These are phyloP conservation scores for Pseudogymnoascus sp. DNA, from an alignment of 2,329 filamentous ascomycete species.

Conservation along the genomic window DNA sequence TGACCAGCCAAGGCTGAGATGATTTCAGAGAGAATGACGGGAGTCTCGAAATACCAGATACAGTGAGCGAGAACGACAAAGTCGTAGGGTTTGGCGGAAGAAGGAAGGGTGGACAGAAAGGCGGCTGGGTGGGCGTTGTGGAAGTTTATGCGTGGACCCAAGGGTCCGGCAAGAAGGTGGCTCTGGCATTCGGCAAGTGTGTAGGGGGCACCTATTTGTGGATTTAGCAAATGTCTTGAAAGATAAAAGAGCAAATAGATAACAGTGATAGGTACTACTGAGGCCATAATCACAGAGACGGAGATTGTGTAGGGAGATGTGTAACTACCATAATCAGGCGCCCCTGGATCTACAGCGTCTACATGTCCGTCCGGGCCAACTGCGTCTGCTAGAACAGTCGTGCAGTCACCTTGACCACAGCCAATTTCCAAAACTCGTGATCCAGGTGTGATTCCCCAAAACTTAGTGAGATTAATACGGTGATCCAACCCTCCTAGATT, in stretches of 20 bases:
- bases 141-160: slow-evolving; percentile 41
- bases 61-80: slow-evolving; percentile 44
- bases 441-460: slow-evolving; percentile 34
- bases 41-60: slow-evolving; percentile 47
- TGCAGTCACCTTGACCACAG: slow-evolving; percentile 54
- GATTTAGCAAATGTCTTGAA: slow-evolving; percentile 2
- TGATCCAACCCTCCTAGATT: slow-evolving; percentile 22
- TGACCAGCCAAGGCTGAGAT: slow-evolving; percentile 32
- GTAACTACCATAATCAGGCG: slow-evolving; percentile 39
- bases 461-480: slow-evolving; percentile 31
- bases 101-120: slow-evolving; percentile 28
- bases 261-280: neutral
- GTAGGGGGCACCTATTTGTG: slow-evolving; percentile 35
- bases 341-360: slow-evolving; percentile 47
- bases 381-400: slow-evolving; percentile 44
- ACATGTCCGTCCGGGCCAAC: slow-evolving; percentile 40
- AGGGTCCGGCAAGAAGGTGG: slow-evolving; percentile 34
- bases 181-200: slow-evolving; percentile 44
- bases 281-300: neutral
- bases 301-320: slow-evolving; percentile 5
- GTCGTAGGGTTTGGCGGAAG: slow-evolving; percentile 32
- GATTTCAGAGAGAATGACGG: slow-evolving; percentile 31
- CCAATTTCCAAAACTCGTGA: slow-evolving; percentile 49
- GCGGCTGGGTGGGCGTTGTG: slow-evolving; percentile 32
- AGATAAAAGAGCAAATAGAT: neutral